Conservation (phyloP, 768 basidiomycete species). For the Amanita rimosa region DNA sequence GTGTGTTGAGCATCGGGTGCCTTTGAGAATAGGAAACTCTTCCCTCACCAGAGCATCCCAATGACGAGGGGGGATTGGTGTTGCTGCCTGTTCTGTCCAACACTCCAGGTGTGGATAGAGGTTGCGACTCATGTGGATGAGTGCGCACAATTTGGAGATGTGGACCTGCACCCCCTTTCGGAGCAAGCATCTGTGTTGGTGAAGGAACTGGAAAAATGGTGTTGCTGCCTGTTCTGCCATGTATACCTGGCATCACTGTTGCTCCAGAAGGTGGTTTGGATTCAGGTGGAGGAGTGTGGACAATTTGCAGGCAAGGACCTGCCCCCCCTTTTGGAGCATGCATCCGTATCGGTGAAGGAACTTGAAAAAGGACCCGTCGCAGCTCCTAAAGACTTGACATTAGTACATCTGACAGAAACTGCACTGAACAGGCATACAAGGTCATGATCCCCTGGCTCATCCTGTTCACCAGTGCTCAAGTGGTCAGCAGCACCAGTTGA, state of each 20-base stretch:
- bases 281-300: background rate
- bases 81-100: background rate
- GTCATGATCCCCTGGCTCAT: background rate
- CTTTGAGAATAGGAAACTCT: too few species aligned
- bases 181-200: background rate
- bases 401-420: background rate
- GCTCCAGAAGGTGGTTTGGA: background rate
- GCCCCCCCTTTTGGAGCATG: background rate
- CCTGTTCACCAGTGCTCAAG: too few species aligned
- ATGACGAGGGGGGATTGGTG: background rate
- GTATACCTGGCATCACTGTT: too few species aligned
- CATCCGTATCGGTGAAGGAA: background rate
- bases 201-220: background rate
- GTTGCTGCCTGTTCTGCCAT: too few species aligned
- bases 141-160: background rate
- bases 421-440: background rate
- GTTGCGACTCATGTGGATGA: background rate
- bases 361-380: background rate
- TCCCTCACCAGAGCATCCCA: too few species aligned
- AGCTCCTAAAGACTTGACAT: background rate
- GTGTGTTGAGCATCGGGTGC: too few species aligned
- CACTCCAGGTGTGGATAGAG: background rate
- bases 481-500: too few species aligned
- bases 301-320: background rate
- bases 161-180: background rate